phyloP scores from a whole-genome alignment of 371 early-diverging fungal species.

The Mortierella sp. region DNA sequence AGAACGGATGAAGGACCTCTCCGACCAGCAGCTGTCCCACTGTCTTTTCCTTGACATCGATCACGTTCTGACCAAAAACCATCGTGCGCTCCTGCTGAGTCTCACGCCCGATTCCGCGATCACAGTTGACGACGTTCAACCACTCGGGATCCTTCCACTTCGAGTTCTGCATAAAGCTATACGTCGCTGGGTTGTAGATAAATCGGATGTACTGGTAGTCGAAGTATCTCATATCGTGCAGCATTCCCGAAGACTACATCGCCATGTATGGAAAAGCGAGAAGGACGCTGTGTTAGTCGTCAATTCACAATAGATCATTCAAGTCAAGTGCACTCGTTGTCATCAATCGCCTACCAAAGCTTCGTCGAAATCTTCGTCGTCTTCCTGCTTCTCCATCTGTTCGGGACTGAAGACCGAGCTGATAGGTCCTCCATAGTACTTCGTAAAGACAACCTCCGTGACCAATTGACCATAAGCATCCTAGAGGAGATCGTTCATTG shows the following conservation, averaged over 20 bases:
- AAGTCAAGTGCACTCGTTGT: too few species aligned
- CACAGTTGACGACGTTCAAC: conserved; percentile 66
- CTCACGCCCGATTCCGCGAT: conserved; percentile 68
- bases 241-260: conserved; percentile 20
- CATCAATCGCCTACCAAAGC: conserved; percentile 25
- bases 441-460: conserved; percentile 67
- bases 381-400: conserved; percentile 54
- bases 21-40: conserved; percentile 81
- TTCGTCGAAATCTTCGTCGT: conserved; percentile 55
- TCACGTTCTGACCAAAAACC: conserved; percentile 91
- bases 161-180: conserved; percentile 79
- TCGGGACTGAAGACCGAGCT: conserved; percentile 75
- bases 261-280: conserved; percentile 41
- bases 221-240: conserved; percentile 67
- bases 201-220: conserved; percentile 90
- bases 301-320: background rate
- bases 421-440: conserved; percentile 78
- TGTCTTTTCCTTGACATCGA: conserved; percentile 88
- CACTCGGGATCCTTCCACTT: conserved; percentile 85
- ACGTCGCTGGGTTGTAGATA: conserved; percentile 87
- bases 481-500: conserved; percentile 35
- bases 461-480: conserved; percentile 83
- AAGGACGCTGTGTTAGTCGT: background rate
- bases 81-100: conserved; percentile 70
- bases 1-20: conserved; percentile 96